A percentile compares a stretch with the other conserved stretches of the same genome.
Conservation (phyloP, 192 early-diverging fungal genomes). For the Phycomyces nitens region DNA sequence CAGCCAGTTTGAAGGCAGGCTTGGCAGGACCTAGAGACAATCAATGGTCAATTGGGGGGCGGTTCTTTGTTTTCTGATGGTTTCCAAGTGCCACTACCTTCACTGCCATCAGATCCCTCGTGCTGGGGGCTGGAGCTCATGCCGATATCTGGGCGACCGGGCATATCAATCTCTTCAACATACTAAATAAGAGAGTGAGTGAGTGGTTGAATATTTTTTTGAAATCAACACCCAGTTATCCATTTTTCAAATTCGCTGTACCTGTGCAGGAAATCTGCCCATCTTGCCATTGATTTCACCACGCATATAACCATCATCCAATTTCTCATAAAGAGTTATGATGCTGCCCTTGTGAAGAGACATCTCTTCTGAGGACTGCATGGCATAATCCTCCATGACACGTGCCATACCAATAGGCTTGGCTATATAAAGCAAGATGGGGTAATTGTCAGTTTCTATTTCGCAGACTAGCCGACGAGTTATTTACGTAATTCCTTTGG, state of each 20-base stretch:
- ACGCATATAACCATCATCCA: constrained; percentile 62
- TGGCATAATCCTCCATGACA: constrained; percentile 71
- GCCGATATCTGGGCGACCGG: constrained; percentile 23
- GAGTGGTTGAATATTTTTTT: too few relatives aligned
- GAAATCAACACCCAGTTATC: too few relatives aligned
- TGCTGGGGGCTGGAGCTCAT: neutral
- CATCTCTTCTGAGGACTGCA: constrained; percentile 59
- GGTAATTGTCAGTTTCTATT: neutral
- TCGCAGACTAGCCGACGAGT: neutral
- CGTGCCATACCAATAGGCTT: constrained; percentile 45
- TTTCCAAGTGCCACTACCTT: neutral
- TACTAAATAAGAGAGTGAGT: constrained; percentile 14
- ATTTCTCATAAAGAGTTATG: constrained; percentile 63
- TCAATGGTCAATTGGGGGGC: neutral
- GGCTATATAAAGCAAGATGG: neutral
- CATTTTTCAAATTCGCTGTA: too few relatives aligned
- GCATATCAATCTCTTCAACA: constrained; percentile 33
- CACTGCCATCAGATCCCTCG: neutral
- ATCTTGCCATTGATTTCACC: constrained; percentile 67
- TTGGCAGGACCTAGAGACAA: neutral
- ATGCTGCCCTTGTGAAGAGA: constrained; percentile 63
- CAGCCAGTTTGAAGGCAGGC: constrained; percentile 59
- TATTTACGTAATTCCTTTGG: neutral
- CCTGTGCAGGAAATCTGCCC: constrained; percentile 64
- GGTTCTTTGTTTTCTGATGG: neutral